Evolutionary conservation across 805 yeast species (phyloP), one percentile per base, ranked within the genome.

Genomic region (Candida sithepensis): DNA sequence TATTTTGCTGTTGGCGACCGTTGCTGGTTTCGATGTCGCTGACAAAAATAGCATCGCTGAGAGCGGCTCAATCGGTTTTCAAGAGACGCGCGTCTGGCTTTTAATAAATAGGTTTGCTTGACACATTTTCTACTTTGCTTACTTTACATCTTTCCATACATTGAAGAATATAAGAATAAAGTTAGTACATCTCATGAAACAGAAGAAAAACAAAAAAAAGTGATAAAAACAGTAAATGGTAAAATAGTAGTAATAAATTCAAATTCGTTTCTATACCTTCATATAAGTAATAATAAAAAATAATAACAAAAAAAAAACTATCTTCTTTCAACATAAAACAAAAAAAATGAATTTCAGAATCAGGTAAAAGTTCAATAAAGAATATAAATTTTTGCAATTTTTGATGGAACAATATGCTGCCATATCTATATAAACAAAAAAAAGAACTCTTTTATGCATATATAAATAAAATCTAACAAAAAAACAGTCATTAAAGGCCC

Each of bases 331-430:
- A 34, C 40, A 46, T 40, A 49, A 39, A 46, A 40, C n/a, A 40
- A 50, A 44, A 41, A 46, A 44, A 45, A 47, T 44, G 48, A 49
- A 46, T 49, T 46, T 49, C 53, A 49, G 53, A 49, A 49, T 49
- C 53, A 44, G 39, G 42, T 49, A 41, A 49, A 44, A 34, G 46
- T 41, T 47, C 33, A 32, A 42, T 19, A 42, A 21, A 42, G 33
- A 43, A 38, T 41, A 43, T 37, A 45, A 47, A 42, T 40, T 40
- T n/a, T 40, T 40, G 28, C 42, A 39, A 23, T 19, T 23, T 40
- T 40, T 13, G 18, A 28, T 22, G 30, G n/a, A 39, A 9, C 33
- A 42, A 34, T 34, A 34, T 23, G 40, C 24, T 42, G 45, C 40
- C 36, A 22, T 43, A 38, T 43, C 41, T 43, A 45, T 41, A 48